Evolutionary conservation across 208 protist genomes (phyloP).

Genomic region (Leishmania aethiopica): DNA sequence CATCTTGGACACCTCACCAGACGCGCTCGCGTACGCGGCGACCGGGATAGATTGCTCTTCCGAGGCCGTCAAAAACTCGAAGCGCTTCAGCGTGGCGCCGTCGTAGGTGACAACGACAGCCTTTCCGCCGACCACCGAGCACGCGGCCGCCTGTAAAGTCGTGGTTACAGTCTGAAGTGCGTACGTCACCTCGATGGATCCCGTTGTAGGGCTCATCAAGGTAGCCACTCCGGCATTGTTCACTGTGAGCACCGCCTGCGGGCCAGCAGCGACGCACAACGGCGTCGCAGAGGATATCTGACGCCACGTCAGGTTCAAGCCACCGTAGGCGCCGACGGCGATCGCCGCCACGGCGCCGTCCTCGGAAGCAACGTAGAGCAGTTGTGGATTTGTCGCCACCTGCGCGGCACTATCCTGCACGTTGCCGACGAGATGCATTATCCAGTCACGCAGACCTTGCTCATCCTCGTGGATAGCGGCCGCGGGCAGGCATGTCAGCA

Average conservation of each 20-base stretch:
- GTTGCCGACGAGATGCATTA: conserved; percentile 73
- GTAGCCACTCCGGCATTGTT: conserved; percentile 44
- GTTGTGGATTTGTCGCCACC: conserved; percentile 34
- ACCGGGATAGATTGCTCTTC: conserved; percentile 41
- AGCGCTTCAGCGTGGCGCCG: conserved; percentile 33
- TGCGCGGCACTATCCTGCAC: conserved; percentile 65
- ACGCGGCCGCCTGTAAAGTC: conserved; percentile 34
- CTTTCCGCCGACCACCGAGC: conserved; percentile 32
- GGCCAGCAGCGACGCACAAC: conserved; percentile 51
- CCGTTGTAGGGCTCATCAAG: conserved; percentile 53
- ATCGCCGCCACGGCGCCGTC: conserved; percentile 78
- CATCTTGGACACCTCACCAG: conserved; percentile 21
- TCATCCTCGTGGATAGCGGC: conserved; percentile 89
- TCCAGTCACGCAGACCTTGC: conserved; percentile 83
- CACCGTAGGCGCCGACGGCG: conserved; percentile 26
- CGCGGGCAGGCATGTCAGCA: conserved; percentile 14
- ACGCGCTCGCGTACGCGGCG: conserved; percentile 1
- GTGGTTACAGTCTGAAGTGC: conserved; percentile 11
- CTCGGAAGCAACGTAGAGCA: conserved; percentile 53
- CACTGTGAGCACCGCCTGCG: conserved; percentile 45
- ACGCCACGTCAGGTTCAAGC: conserved; percentile 62
- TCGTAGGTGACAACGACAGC: conserved; percentile 40
- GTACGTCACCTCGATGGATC: conserved; percentile 65
- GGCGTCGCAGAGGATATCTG: conserved; percentile 48
- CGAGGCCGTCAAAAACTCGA: conserved; percentile 35